Base-by-base conservation (phyloP, 208 protist species). In the Kentomonas sorsogonicus region DNA sequence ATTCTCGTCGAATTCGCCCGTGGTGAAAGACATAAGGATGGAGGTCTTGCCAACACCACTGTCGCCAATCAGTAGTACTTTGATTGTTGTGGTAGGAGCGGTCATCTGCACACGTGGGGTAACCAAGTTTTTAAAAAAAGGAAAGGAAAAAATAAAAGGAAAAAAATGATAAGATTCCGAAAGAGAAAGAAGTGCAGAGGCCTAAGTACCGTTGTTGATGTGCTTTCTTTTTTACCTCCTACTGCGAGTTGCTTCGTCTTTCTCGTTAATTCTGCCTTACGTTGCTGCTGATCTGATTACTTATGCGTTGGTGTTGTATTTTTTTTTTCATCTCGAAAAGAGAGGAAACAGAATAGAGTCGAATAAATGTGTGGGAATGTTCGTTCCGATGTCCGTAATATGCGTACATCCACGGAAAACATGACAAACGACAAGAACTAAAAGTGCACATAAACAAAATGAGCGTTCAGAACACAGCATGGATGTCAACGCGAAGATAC, bases 11-110 rank as follows among this genome's bases (percentile, higher is more conserved):
- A 88, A 95, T 7, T 56, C 33, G 25, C 80, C 78, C 1, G 70
- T 79, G n/a, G 72, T 83, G 53, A 91, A 95, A 50, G 82, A 84
- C n/a, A 84, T 46, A 2, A 95, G 66, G 46, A 95, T 48, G 3
- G 76, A 88, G 1, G 82, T 87, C 63, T 94, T 95, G 16, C 89
- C 86, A 1, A 91, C 87, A 9, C 79, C 84, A 29, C 69, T 83
- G 51, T 95, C 87, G 23, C 86, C 87, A 47, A 94, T 85, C 25
- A 94, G 46, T 20, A 91, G 55, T 5, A 86, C 68, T 64, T 91
- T 91, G 23, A 91, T 97, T 45, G 64, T 96, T 89, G 68, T 61
- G 16, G 27, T 60, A 11, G 33, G 26, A 22, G 50, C 47, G 0
- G 55, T 27, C 70, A 77, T 77, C 5, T 7, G 18, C 6, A 61